Conservation (phyloP, 495 filamentous ascomycete species). For the Neurospora sp. region DNA sequence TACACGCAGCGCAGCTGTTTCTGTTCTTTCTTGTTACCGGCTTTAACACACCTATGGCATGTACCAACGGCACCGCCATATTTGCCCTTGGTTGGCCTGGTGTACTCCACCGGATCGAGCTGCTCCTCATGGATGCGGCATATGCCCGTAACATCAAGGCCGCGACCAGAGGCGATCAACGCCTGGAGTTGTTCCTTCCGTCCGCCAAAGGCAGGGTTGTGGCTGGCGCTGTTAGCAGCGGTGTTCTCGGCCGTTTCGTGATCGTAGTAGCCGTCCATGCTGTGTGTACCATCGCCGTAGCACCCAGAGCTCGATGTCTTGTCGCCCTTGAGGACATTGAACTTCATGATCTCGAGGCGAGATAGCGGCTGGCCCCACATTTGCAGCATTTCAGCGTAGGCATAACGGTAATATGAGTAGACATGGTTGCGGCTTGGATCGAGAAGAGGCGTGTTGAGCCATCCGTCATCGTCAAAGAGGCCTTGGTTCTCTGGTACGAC, state of each 20-base stretch:
- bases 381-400: slow-evolving; percentile 73
- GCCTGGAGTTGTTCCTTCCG: slow-evolving; percentile 34
- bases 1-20: slow-evolving; percentile 47
- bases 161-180: slow-evolving; percentile 31
- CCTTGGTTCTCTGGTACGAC: slow-evolving; percentile 64
- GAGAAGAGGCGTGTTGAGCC: slow-evolving; percentile 56
- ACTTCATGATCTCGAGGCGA: slow-evolving; percentile 75
- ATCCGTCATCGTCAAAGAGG: slow-evolving; percentile 69
- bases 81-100: slow-evolving; percentile 14
- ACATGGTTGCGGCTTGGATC: slow-evolving; percentile 49
- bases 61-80: slow-evolving; percentile 43
- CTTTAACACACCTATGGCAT: slow-evolving; percentile 37
- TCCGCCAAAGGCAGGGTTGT: slow-evolving; percentile 20
- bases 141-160: slow-evolving; percentile 49
- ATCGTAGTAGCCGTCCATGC: slow-evolving; percentile 19
- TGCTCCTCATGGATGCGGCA: slow-evolving; percentile 48
- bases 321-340: slow-evolving; percentile 51
- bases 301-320: slow-evolving; percentile 11
- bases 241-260: slow-evolving; percentile 13
- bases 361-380: slow-evolving; percentile 72
- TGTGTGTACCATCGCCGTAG: slow-evolving; percentile 11
- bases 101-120: slow-evolving; percentile 38
- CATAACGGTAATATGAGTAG: slow-evolving; percentile 61
- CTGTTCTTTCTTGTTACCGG: slow-evolving; percentile 37
- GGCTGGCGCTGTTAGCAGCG: slow-evolving; percentile 12